These are phyloP conservation scores for Cicer judaicum DNA, from an alignment of 306 rosid genomes.

Conservation along the genomic window DNA sequence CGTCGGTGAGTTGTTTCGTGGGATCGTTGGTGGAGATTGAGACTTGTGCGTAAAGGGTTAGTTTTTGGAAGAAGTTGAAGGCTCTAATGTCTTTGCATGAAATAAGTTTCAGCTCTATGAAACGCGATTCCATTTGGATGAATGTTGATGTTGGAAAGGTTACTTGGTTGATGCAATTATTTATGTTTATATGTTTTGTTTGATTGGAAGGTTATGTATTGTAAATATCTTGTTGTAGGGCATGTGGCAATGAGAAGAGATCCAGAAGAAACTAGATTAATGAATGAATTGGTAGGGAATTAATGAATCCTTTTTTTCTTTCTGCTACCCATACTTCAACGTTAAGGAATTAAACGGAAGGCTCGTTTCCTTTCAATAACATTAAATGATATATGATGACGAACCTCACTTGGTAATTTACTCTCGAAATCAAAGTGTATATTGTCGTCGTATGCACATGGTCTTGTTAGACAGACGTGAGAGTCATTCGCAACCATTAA, in stretches of 20 bases:
- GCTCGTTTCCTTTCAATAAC: background rate
- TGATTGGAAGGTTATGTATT: background rate
- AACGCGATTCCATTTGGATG: background rate
- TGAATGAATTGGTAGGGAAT: background rate
- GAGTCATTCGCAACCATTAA: too few relatives aligned
- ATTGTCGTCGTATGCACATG: too few relatives aligned
- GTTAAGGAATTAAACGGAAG: slow-evolving; percentile 11
- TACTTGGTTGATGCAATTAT: background rate
- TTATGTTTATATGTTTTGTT: background rate
- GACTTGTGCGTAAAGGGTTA: slow-evolving; percentile 52
- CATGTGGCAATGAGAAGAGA: background rate
- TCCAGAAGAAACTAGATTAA: background rate
- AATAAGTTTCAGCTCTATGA: slow-evolving; percentile 54
- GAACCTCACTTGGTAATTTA: background rate
- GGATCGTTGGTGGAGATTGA: slow-evolving; percentile 50
- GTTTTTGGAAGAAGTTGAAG: slow-evolving; percentile 77
- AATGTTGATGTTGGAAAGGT: background rate
- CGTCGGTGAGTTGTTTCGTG: background rate
- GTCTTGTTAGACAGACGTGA: too few relatives aligned
- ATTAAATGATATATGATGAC: background rate
- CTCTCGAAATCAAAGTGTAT: background rate
- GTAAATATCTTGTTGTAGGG: background rate
- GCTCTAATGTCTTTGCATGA: slow-evolving; percentile 51
- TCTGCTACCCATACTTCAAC: background rate
- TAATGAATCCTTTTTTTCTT: background rate